These are phyloP conservation scores for Avena eriantha DNA, from an alignment of 176 grass and related monocot genomes.

Conservation along the genomic window DNA sequence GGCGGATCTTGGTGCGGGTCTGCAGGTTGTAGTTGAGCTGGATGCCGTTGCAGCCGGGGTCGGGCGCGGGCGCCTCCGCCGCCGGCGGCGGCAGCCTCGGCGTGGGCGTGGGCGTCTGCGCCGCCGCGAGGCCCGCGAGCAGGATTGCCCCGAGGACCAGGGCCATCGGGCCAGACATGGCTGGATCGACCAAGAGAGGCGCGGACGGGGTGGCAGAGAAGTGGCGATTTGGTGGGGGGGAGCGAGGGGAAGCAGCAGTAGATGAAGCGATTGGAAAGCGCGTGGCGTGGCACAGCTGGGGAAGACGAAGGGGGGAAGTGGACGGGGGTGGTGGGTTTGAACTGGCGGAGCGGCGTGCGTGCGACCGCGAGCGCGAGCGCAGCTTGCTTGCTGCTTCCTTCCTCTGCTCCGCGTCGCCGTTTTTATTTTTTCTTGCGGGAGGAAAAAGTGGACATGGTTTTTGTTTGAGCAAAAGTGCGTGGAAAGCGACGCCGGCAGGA, in stretches of 20 bases:
- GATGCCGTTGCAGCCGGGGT: conserved; percentile 77
- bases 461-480: conserved; percentile 47
- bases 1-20: conserved; percentile 63
- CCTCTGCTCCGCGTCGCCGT: background rate
- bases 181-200: conserved; percentile 14
- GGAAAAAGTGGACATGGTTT: conserved; percentile 19
- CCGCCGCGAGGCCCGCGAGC: conserved; percentile 47
- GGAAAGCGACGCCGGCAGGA: conserved; percentile 47
- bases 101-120: conserved; percentile 28
- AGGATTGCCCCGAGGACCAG: conserved; percentile 44
- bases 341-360: conserved; percentile 53
- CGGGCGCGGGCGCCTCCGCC: conserved; percentile 66
- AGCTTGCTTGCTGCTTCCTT: conserved; percentile 43
- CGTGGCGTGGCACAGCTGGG: conserved; percentile 49
- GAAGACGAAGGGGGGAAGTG: background rate
- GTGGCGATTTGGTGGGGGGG: conserved; percentile 22
- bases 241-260: conserved; percentile 20
- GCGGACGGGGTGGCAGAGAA: background rate
- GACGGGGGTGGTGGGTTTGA: conserved; percentile 54
- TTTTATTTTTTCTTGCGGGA: background rate
- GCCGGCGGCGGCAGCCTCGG: background rate
- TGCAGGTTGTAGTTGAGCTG: conserved; percentile 57
- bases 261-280: conserved; percentile 68
- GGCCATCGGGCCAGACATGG: conserved; percentile 47
- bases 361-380: conserved; percentile 1